Evolutionary conservation across 805 yeast species (phyloP), one percentile per base, ranked within the genome.

Genomic region (Pichia membranifaciens): DNA sequence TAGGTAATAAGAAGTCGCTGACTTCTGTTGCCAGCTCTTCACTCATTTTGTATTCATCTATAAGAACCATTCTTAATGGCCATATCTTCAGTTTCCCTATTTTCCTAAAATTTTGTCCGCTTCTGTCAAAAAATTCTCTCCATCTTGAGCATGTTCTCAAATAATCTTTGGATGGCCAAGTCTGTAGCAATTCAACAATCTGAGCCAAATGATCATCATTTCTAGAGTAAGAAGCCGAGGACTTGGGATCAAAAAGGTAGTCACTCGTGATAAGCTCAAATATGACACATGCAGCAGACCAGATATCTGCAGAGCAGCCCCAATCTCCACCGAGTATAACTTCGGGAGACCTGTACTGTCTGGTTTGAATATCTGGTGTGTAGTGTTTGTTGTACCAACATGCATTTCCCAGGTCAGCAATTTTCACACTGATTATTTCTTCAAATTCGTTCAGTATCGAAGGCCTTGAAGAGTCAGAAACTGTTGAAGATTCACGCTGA

Each of bases 371-470:
- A 57, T 81, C 84, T 56, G 79, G 78, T 4, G 86, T 79, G 59
- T 76, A 82, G 59, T 82, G 87, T 45, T 73, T 75, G 54, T 75
- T 69, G 23, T 69, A 66, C 79, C 82, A 80, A 61, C 86, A 81
- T 3, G 86, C 84, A 59, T 82, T 82, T 31, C 87, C 87, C 51
- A 82, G 69, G 61, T 82, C 87, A 3, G 87, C 87, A 35, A 82
- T 74, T 54, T 82, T 82, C 33, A 81, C 78, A 10, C 65, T 62
- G 16, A 68, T 66, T 16, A 66, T 49, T 17, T 64, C 64, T 33
- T 60, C 65, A 49, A 65, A 59, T 17, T 60, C 65, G 36, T 52
- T 47, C 6, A 58, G 23, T 4, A 53, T 34, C 4, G 59, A 51
- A 13, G 37, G 29, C 34, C 21, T 34, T 25, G 43, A 36, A 12